Conservation (phyloP, 1,139 yeast species). For the Diutina rugosa region DNA sequence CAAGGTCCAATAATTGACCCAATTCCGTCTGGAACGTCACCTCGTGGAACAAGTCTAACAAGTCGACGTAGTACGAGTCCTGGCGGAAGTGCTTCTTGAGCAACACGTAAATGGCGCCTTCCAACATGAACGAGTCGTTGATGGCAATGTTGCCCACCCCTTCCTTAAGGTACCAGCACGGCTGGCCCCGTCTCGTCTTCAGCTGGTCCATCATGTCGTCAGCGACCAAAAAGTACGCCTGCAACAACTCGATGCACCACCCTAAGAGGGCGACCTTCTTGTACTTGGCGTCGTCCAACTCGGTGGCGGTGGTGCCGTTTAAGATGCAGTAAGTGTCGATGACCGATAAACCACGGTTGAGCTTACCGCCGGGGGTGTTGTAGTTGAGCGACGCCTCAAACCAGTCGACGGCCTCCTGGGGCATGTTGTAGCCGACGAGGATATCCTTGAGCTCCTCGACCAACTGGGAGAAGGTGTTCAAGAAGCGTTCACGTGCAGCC, state of each 20-base stretch:
- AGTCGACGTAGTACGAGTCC: constrained; percentile 77
- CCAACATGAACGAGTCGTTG: constrained; percentile 94
- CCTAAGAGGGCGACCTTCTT: constrained; percentile 82
- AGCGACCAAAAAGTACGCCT: constrained; percentile 93
- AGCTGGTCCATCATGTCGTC: constrained; percentile 99
- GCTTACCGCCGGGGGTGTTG: constrained; percentile 94
- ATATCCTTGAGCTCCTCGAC: constrained; percentile 64
- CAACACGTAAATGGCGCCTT: constrained; percentile 83
- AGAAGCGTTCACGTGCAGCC: constrained; percentile 46
- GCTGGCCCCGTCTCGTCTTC: constrained; percentile 95
- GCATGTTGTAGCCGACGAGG: constrained; percentile 63
- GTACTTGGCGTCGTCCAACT: constrained; percentile 56
- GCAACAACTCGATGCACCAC: constrained; percentile 91
- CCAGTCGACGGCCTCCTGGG: constrained; percentile 82
- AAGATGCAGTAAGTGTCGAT: constrained; percentile 83
- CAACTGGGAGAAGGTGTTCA: constrained; percentile 62
- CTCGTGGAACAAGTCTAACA: constrained; percentile 85
- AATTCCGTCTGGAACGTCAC: constrained; percentile 96
- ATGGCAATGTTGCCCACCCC: constrained; percentile 88
- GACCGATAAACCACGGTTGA: constrained; percentile 92
- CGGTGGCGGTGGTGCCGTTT: constrained; percentile 47
- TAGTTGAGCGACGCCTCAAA: constrained; percentile 60
- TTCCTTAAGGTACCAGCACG: constrained; percentile 87
- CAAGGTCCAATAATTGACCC: constrained; percentile 89
- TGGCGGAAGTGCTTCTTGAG: constrained; percentile 79